phyloP scores from a whole-genome alignment of 2,329 filamentous ascomycete species.

The Verticillium albo-atrum region DNA sequence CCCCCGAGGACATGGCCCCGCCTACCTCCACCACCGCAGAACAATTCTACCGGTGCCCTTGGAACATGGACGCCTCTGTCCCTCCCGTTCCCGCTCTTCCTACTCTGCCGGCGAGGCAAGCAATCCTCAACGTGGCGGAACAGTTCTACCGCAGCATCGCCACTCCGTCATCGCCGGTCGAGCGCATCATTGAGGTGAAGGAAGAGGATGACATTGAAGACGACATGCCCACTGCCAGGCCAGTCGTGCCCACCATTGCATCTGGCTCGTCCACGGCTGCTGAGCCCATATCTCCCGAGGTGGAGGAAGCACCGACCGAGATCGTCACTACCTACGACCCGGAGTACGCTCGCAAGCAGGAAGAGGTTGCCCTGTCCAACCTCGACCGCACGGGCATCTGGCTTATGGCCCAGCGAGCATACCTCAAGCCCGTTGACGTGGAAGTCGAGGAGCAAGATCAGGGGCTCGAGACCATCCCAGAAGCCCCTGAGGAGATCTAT shows the following conservation, averaged over 20 bases:
- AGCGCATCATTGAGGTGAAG: slow-evolving; percentile 61
- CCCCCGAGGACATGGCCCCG: slow-evolving; percentile 49
- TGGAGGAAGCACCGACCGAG: slow-evolving; percentile 52
- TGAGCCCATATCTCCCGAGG: slow-evolving; percentile 35
- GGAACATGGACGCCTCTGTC: slow-evolving; percentile 46
- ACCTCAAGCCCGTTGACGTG: slow-evolving; percentile 63
- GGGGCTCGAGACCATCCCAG: slow-evolving; percentile 28
- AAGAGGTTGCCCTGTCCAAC: slow-evolving; percentile 66
- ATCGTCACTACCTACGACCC: slow-evolving; percentile 70
- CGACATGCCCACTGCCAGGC: slow-evolving; percentile 65
- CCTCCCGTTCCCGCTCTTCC: slow-evolving; percentile 29
- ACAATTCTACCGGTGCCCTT: slow-evolving; percentile 84
- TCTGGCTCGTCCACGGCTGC: slow-evolving; percentile 24
- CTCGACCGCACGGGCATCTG: slow-evolving; percentile 82
- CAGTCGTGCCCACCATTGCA: slow-evolving; percentile 22
- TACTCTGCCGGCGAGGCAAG: background rate
- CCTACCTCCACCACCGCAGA: slow-evolving; percentile 90
- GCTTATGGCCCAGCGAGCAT: slow-evolving; percentile 77
- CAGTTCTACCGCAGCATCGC: slow-evolving; percentile 32
- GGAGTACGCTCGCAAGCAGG: slow-evolving; percentile 69
- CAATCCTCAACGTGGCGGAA: slow-evolving; percentile 23
- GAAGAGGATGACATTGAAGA: slow-evolving; percentile 46
- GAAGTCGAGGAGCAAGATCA: slow-evolving; percentile 14
- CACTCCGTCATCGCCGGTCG: slow-evolving; percentile 46
- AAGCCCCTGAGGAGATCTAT: slow-evolving; percentile 25